Percentiles rank a stretch among this genome's conserved stretches.
phyloP scores from a whole-genome alignment of 1,284 basidiomycete genomes.

The Malassezia yamatoensis region DNA sequence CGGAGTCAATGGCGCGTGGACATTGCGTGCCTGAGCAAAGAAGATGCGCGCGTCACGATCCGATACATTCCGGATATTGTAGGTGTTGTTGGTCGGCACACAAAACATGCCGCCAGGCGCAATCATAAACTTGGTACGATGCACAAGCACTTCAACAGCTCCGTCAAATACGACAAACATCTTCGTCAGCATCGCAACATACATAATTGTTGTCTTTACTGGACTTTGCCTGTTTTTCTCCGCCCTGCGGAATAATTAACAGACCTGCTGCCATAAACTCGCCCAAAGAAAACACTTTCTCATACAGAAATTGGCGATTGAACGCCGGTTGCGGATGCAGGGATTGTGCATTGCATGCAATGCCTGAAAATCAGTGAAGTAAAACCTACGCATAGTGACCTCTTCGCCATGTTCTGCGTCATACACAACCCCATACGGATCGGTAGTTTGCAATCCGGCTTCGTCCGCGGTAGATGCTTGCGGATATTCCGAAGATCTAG shows the following conservation, averaged over 20 bases:
- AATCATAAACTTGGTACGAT: conserved; percentile 66
- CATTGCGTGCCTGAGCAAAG: conserved; percentile 80
- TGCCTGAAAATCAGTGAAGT: conserved; percentile 53
- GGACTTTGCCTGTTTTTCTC: conserved; percentile 72
- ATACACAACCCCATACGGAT: conserved; percentile 59
- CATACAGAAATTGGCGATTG: conserved; percentile 66
- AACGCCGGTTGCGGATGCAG: conserved; percentile 54
- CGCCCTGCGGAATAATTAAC: conserved; percentile 65
- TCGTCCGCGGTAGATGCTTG: conserved; percentile 50
- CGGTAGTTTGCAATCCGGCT: conserved; percentile 76
- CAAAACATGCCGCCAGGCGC: conserved; percentile 77
- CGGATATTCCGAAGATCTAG: conserved; percentile 33
- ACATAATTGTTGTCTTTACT: conserved; percentile 94
- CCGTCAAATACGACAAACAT: conserved; percentile 52
- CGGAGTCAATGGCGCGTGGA: conserved; percentile 10
- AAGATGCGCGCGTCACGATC: conserved; percentile 71
- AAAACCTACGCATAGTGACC: conserved; percentile 59
- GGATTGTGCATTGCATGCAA: conserved; percentile 64
- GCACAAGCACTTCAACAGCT: conserved; percentile 71
- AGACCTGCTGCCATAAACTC: conserved; percentile 84
- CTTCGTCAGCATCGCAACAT: conserved; percentile 48
- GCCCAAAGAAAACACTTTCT: conserved; percentile 88
- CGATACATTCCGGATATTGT: conserved; percentile 77
- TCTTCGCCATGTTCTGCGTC: conserved; percentile 60
- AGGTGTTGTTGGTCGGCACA: conserved; percentile 82